Conservation (phyloP, 2,329 filamentous ascomycete species). For the Diplodia seriata region DNA sequence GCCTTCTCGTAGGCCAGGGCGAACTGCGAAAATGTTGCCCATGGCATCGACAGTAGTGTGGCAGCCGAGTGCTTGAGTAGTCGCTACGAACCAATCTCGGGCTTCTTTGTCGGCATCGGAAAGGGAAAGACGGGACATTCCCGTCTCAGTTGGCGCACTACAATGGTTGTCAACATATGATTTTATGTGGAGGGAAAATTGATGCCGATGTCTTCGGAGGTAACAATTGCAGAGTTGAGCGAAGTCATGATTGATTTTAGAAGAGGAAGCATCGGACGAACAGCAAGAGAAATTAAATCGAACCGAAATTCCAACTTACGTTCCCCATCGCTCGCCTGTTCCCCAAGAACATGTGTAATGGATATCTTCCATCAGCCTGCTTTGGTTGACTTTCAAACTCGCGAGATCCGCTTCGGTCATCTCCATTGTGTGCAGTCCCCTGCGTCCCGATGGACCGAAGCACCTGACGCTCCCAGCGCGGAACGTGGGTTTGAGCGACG, state of each 20-base stretch:
- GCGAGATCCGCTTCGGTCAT: constrained; percentile 61
- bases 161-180: not conserved
- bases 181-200: not conserved
- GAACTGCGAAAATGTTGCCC: constrained; percentile 80
- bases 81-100: constrained; percentile 76
- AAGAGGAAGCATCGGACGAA: not conserved
- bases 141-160: constrained; percentile 67
- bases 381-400: constrained; percentile 63
- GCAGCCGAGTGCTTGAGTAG: constrained; percentile 69
- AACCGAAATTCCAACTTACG: constrained; percentile 55
- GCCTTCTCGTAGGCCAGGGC: constrained; percentile 66
- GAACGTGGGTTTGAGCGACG: constrained; percentile 13
- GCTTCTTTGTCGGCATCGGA: constrained; percentile 74
- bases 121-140: constrained; percentile 77
- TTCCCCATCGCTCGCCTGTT: constrained; percentile 69
- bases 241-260: not conserved
- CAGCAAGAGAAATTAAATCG: not conserved
- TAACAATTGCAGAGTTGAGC: not conserved
- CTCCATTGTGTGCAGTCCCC: constrained; percentile 51
- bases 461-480: not conserved
- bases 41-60: constrained; percentile 73
- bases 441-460: constrained; percentile 38
- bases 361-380: constrained; percentile 67
- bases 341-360: constrained; percentile 73
- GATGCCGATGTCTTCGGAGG: not conserved